Conservation (phyloP, 805 yeast genomes). For the Metschnikowia lochheadii region DNA sequence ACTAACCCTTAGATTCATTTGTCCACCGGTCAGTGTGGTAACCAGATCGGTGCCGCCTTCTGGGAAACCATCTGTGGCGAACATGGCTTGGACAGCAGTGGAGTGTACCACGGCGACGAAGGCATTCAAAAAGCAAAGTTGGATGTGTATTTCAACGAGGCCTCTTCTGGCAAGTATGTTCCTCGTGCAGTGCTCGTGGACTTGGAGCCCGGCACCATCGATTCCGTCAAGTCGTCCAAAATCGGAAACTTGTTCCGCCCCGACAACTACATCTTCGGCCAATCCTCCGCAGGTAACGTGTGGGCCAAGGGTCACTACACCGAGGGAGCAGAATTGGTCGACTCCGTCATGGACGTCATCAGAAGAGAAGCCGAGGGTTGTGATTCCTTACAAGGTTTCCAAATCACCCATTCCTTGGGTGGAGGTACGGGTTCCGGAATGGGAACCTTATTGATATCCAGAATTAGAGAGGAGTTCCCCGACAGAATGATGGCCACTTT, state of each 20-base stretch:
- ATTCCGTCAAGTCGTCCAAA: slow-evolving; percentile 72
- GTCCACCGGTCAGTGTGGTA: slow-evolving; percentile 98
- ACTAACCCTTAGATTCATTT: slow-evolving; percentile 66
- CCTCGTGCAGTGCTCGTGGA: slow-evolving; percentile 92
- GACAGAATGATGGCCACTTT: slow-evolving; percentile 96
- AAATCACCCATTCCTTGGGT: slow-evolving; percentile 56
- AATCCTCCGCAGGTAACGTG: slow-evolving; percentile 90
- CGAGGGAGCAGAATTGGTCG: slow-evolving; percentile 93
- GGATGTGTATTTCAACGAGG: slow-evolving; percentile 85
- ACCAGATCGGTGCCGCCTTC: slow-evolving; percentile 94
- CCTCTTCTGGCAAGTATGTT: slow-evolving; percentile 81
- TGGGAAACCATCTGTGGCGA: slow-evolving; percentile 92
- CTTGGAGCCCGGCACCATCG: slow-evolving; percentile 92
- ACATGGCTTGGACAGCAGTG: slow-evolving; percentile 74
- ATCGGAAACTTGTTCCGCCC: slow-evolving; percentile 88
- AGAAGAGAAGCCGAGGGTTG: slow-evolving; percentile 93
- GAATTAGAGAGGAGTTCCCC: slow-evolving; percentile 87
- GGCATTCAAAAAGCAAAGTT: slow-evolving; percentile 50
- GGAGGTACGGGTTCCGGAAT: slow-evolving; percentile 97
- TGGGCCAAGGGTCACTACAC: slow-evolving; percentile 98
- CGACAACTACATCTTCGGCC: slow-evolving; percentile 85
- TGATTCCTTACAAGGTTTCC: slow-evolving; percentile 93
- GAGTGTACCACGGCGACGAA: slow-evolving; percentile 55
- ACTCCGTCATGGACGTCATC: slow-evolving; percentile 81
- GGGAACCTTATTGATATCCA: slow-evolving; percentile 84